These are phyloP conservation scores for Taphrina sp. DNA, from an alignment of 1,139 yeast species.

Conservation along the genomic window DNA sequence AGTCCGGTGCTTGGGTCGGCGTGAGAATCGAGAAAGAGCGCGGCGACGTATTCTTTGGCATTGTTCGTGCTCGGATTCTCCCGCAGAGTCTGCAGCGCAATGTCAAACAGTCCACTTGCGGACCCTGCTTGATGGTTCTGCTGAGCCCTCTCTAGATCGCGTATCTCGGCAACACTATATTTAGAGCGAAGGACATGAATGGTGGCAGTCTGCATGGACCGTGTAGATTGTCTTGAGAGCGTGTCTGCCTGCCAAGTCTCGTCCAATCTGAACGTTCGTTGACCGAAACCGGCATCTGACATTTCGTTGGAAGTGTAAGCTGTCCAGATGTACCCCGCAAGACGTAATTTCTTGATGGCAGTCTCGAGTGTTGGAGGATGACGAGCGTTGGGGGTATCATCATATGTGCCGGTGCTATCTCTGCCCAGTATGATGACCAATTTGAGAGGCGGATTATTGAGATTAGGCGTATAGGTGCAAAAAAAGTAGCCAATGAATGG, in stretches of 20 bases:
- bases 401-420: conserved; percentile 73
- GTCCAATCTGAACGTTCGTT: conserved; percentile 71
- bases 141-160: conserved; percentile 81
- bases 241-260: conserved; percentile 64
- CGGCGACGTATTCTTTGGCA: conserved; percentile 68
- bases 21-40: conserved; percentile 76
- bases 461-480: conserved; percentile 54
- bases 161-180: conserved; percentile 52
- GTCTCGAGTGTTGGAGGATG: conserved; percentile 70
- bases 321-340: conserved; percentile 87
- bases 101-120: conserved; percentile 71
- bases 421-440: conserved; percentile 71
- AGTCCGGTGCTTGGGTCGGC: conserved; percentile 64
- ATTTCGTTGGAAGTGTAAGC: conserved; percentile 92
- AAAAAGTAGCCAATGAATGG: conserved; percentile 6
- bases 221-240: conserved; percentile 41
- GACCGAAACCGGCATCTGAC: conserved; percentile 74
- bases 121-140: conserved; percentile 73
- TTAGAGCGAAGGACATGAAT: conserved; percentile 73
- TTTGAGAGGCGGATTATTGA: conserved; percentile 75
- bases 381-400: conserved; percentile 52
- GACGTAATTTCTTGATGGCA: conserved; percentile 74
- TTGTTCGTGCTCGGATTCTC: conserved; percentile 43
- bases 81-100: conserved; percentile 70
- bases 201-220: conserved; percentile 60